phyloP scores from a whole-genome alignment of 345 rosid genomes.

The rapeseed (Brassica napus) region Da-Ae NC_063442.1:38351001-38351500 shows the following conservation, averaged over 20 bases:
- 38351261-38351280: slow-evolving; percentile 71
- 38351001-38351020: slow-evolving; percentile 63
- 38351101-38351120: slow-evolving; percentile 72
- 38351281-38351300: slow-evolving; percentile 53
- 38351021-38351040: slow-evolving; percentile 45
- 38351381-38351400: slow-evolving; percentile 71
- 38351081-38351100: slow-evolving; percentile 73
- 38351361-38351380: slow-evolving; percentile 74
- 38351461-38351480: slow-evolving; percentile 91
- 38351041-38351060: slow-evolving; percentile 60
- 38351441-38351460: slow-evolving; percentile 66
- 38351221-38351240: slow-evolving; percentile 47
- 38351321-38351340: slow-evolving; percentile 66
- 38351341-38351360: slow-evolving; percentile 65
- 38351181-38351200: slow-evolving; percentile 95
- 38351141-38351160: slow-evolving; percentile 87
- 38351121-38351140: slow-evolving; percentile 63
- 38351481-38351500: slow-evolving; percentile 75
- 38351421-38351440: slow-evolving; percentile 51
- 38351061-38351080: slow-evolving; percentile 75
- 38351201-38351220: slow-evolving; percentile 64
- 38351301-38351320: slow-evolving; percentile 62
- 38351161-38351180: slow-evolving; percentile 64
- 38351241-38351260: slow-evolving; percentile 61
- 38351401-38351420: slow-evolving; percentile 64